Percentiles rank a stretch among this genome's conserved stretches.
phyloP scores from a whole-genome alignment of 208 protist species.

The Trypanosoma lewisi region DNA sequence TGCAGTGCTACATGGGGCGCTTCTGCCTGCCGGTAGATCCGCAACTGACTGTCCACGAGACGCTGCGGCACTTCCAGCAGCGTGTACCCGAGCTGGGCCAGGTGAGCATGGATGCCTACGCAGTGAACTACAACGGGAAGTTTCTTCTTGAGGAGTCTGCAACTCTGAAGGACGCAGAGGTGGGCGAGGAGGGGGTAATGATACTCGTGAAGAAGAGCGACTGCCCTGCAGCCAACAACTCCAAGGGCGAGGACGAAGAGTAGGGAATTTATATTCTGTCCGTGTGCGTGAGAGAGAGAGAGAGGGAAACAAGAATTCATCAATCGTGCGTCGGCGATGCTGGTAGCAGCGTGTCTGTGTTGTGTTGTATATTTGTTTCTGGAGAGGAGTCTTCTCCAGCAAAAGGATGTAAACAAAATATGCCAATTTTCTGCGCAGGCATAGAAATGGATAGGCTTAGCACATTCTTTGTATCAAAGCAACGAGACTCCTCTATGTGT shows the following conservation, averaged over 20 bases:
- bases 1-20: constrained; percentile 67
- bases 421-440: no score
- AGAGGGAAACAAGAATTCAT: neutral
- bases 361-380: no score
- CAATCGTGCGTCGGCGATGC: no score
- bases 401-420: no score
- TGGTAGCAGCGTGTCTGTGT: no score
- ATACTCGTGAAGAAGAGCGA: constrained; percentile 42
- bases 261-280: neutral
- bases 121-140: constrained; percentile 40
- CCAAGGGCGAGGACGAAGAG: constrained; percentile 24
- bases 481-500: no score
- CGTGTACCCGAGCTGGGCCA: constrained; percentile 27
- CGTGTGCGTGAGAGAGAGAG: neutral
- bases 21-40: constrained; percentile 41
- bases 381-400: no score
- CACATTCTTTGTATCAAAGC: no score
- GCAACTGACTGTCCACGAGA: constrained; percentile 33
- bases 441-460: no score
- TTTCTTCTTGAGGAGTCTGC: constrained; percentile 38
- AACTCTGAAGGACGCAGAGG: constrained; percentile 31
- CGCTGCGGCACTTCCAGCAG: constrained; percentile 39
- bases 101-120: constrained; percentile 54
- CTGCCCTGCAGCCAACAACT: constrained; percentile 28
- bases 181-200: constrained; percentile 28